Conservation (phyloP, 2,329 filamentous ascomycete genomes). For the Leptographium flavum region DNA sequence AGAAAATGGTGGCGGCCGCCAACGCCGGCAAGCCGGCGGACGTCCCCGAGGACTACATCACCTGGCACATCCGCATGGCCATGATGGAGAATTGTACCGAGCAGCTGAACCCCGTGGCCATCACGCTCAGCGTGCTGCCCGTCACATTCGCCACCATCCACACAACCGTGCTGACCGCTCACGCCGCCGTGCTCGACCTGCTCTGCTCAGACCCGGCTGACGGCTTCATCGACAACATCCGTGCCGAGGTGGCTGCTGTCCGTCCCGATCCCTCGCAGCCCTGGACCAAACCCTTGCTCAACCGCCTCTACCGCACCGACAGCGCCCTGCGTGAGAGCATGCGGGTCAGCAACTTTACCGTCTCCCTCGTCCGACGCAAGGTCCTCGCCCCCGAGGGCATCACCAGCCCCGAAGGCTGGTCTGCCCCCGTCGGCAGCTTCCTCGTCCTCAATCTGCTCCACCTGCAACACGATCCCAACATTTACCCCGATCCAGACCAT, state of each 20-base stretch:
- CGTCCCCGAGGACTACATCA: constrained; percentile 41
- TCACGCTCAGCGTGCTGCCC: constrained; percentile 37
- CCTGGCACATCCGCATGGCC: constrained; percentile 40
- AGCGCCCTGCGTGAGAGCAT: constrained; percentile 39
- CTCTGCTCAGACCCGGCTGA: constrained; percentile 23
- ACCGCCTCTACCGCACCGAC: constrained; percentile 30
- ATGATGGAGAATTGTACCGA: constrained; percentile 23
- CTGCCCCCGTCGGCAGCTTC: constrained; percentile 27
- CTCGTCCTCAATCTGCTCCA: constrained; percentile 29
- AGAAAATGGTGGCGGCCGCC: constrained; percentile 30
- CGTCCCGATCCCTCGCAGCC: constrained; percentile 16
- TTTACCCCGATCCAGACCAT: constrained; percentile 24
- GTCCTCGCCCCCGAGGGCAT: constrained; percentile 25
- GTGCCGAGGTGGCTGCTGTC: constrained; percentile 25
- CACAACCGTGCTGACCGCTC: constrained; percentile 38
- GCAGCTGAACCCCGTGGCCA: constrained; percentile 31
- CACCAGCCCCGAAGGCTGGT: constrained; percentile 27
- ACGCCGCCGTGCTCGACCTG: constrained; percentile 31
- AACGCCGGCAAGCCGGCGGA: constrained; percentile 22
- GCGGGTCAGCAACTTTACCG: constrained; percentile 30
- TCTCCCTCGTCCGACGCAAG: constrained; percentile 30
- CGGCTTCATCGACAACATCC: constrained; percentile 23
- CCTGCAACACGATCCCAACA: constrained; percentile 30
- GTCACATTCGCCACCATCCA: constrained; percentile 46
- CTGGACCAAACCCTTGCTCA: constrained; percentile 32